Evolutionary conservation across 345 rosid species (phyloP).

Genomic region (Pseudoturritis turrita): DNA sequence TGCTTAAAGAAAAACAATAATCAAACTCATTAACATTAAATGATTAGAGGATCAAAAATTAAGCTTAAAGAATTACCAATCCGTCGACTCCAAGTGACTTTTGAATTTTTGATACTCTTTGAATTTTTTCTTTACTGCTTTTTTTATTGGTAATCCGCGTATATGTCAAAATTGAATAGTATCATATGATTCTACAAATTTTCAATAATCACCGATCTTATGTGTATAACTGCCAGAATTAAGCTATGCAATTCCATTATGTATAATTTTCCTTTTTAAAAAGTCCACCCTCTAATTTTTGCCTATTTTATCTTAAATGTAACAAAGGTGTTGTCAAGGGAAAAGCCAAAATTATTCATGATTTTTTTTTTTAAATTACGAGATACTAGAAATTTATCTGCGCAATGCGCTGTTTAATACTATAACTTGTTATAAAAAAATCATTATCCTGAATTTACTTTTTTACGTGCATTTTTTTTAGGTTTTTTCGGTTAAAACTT

Average conservation of each 20-base stretch:
- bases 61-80: slow-evolving; percentile 31
- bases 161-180: too few relatives aligned
- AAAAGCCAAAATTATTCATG: background rate
- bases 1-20: slow-evolving; percentile 29
- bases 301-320: background rate
- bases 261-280: too few relatives aligned
- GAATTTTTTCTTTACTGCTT: background rate
- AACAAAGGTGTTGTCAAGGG: background rate
- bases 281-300: too few relatives aligned
- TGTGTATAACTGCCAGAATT: too few relatives aligned
- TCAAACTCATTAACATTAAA: slow-evolving; percentile 12
- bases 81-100: slow-evolving; percentile 15
- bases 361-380: too few relatives aligned
- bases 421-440: too few relatives aligned
- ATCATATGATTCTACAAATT: background rate
- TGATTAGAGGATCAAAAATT: slow-evolving; percentile 20
- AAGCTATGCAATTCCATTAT: too few relatives aligned
- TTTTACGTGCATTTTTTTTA: too few relatives aligned
- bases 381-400: too few relatives aligned
- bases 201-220: background rate
- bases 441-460: too few relatives aligned
- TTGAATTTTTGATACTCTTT: slow-evolving; percentile 5
- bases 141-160: background rate
- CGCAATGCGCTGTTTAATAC: too few relatives aligned
- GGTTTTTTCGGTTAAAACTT: too few relatives aligned